Base-by-base conservation (phyloP, 495 filamentous ascomycete genomes). In the Astrothelium subdiscretum region DNA sequence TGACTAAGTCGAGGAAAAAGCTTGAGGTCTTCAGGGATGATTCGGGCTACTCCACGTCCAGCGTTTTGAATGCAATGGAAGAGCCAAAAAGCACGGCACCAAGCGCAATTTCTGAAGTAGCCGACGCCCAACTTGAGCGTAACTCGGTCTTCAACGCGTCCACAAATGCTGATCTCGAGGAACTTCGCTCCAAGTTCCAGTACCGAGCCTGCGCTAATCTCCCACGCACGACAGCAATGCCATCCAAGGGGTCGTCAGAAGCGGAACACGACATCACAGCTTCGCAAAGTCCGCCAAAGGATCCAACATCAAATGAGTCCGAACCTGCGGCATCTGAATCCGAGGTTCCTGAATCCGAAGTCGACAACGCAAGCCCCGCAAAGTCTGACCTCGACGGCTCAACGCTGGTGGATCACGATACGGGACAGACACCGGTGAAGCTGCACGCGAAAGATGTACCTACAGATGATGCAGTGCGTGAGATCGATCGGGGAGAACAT, bases 1-100 rank as follows among this genome's bases (percentile, higher is more conserved):
- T 52, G 22, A 58, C 71, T 29, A 70, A 71, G 51, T 48, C 66
- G n/a, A 70, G 71, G 26, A 73, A 74, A 64, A 69, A 66, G 60
- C 51, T 77, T 6, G 40, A 63, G 1, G 57, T 75, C 11, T 73
- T 67, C 20, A 54, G 48, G 29, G 48, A 54, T 29, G 48, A 54
- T 20, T 54, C 48, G 6, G 48, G 48, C 22, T 54, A 54, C 48
- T 54, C 48, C 24, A 54, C 48, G 12, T 26, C 48, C 24, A 54
- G 48, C 20, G 5, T 58, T 62, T 61, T 43, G 69, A 72, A 58
- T 22, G 20, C 12, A 2, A 1, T 10, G 3, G 58, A 66, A 60
- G 51, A 43, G 31, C 42, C 4, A 58, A n/a, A 22, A 22, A 57
- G 38, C 15, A 43, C 59, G 31, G 65, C 65, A 11, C 62, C 64